Percentiles rank a stretch among this genome's conserved stretches.
Conservation (phyloP, 495 filamentous ascomycete genomes). For the Xylaria nigripes region DNA sequence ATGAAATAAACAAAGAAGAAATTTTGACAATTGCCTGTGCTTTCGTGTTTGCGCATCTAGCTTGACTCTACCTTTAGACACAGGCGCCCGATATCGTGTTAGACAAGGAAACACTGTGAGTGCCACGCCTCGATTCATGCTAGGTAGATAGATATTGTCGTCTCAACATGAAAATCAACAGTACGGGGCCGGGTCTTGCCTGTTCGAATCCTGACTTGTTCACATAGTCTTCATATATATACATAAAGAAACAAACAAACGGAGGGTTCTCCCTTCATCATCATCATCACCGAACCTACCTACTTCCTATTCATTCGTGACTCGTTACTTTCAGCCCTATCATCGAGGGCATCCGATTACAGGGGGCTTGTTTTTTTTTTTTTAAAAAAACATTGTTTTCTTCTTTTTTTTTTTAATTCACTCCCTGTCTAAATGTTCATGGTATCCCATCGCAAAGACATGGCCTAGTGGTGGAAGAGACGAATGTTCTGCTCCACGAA, state of each 20-base stretch:
- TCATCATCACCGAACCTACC: too few species aligned
- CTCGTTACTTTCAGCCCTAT: too few species aligned
- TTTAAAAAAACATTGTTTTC: too few species aligned
- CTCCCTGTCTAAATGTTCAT: too few species aligned
- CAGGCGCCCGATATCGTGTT: neutral
- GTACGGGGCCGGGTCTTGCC: too few species aligned
- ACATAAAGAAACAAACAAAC: neutral
- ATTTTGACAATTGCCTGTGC: slow-evolving; percentile 1
- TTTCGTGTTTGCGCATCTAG: neutral
- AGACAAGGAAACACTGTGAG: neutral
- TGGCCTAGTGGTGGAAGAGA: slow-evolving; percentile 75
- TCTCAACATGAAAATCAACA: too few species aligned
- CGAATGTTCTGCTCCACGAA: slow-evolving; percentile 85
- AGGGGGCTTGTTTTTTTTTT: too few species aligned
- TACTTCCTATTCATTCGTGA: too few species aligned
- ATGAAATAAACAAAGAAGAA: slow-evolving; percentile 10
- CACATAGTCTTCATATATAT: neutral
- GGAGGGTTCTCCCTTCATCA: too few species aligned
- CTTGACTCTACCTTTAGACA: neutral
- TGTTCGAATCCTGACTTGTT: too few species aligned
- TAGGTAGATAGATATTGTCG: neutral
- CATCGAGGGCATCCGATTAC: too few species aligned
- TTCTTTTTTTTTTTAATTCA: too few species aligned
- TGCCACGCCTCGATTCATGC: neutral
- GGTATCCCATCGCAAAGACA: neutral